Evolutionary conservation across 2,329 filamentous ascomycete genomes (phyloP).

Genomic region (Berkeleyomyces basicola): DNA sequence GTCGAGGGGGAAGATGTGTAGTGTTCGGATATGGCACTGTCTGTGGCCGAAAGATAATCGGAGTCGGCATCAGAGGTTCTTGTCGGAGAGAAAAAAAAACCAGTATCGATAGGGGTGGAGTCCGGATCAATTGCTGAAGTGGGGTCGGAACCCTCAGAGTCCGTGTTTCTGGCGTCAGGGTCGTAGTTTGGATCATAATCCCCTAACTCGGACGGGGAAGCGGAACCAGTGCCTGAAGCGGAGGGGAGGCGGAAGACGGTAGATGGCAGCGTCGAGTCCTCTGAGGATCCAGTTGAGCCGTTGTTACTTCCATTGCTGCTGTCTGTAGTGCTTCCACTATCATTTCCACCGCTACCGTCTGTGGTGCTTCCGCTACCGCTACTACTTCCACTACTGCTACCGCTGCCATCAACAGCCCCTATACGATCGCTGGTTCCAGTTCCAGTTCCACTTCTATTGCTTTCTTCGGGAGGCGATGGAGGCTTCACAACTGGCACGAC

Average conservation of each 20-base stretch:
- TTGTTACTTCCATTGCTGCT: not conserved
- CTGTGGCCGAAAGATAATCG: not conserved
- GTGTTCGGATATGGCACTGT: not conserved
- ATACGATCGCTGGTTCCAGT: not conserved
- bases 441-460: too few relatives aligned
- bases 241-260: not conserved
- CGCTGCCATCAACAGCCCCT: not conserved
- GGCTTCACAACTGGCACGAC: not conserved
- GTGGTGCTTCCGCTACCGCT: not conserved
- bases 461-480: not conserved
- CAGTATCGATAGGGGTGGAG: not conserved
- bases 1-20: not conserved
- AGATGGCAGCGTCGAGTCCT: not conserved
- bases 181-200: not conserved
- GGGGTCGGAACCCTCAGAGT: not conserved
- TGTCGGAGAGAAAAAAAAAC: not conserved
- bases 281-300: not conserved
- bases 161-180: not conserved
- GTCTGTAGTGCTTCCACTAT: not conserved
- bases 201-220: not conserved
- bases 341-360: not conserved
- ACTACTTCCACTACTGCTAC: not conserved
- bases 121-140: not conserved
- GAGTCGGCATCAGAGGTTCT: not conserved
- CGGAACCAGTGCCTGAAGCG: not conserved